A percentile compares a stretch with the other conserved stretches of the same genome.
Evolutionary conservation across 768 basidiomycete species (phyloP).

Genomic region (Gymnopilus dilepis): DNA sequence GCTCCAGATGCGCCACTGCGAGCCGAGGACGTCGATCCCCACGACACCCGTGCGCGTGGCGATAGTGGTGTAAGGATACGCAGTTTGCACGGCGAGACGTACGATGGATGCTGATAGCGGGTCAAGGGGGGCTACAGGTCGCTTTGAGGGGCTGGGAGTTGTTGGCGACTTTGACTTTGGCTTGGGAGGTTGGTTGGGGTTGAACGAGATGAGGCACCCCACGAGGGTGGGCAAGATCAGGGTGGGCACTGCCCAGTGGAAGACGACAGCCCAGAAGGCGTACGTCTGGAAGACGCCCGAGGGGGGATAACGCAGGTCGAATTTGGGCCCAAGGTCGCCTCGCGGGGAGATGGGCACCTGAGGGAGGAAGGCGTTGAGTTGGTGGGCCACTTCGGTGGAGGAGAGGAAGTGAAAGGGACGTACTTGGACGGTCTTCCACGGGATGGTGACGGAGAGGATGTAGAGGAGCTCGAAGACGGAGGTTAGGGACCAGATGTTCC

Average conservation of each 20-base stretch:
- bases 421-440: conserved; percentile 56
- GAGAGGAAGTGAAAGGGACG: conserved; percentile 20
- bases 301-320: conserved; percentile 56
- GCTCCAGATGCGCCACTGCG: conserved; percentile 57
- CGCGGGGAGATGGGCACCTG: conserved; percentile 36
- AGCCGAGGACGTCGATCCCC: conserved; percentile 60
- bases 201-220: conserved; percentile 69
- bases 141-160: conserved; percentile 2
- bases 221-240: conserved; percentile 61
- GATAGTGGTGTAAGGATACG: conserved; percentile 54
- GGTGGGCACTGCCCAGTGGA: conserved; percentile 69
- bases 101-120: conserved; percentile 68
- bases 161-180: neutral
- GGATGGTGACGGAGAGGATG: conserved; percentile 55
- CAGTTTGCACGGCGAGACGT: conserved; percentile 62
- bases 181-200: conserved; percentile 43
- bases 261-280: conserved; percentile 57
- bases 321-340: conserved; percentile 21
- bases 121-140: conserved; percentile 48
- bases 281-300: conserved; percentile 46
- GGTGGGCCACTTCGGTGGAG: neutral
- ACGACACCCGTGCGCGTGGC: conserved; percentile 29
- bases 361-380: neutral
- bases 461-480: conserved; percentile 58
- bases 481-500: conserved; percentile 63